Conservation (phyloP, 805 yeast genomes). For the Suhomyces sp. region DNA sequence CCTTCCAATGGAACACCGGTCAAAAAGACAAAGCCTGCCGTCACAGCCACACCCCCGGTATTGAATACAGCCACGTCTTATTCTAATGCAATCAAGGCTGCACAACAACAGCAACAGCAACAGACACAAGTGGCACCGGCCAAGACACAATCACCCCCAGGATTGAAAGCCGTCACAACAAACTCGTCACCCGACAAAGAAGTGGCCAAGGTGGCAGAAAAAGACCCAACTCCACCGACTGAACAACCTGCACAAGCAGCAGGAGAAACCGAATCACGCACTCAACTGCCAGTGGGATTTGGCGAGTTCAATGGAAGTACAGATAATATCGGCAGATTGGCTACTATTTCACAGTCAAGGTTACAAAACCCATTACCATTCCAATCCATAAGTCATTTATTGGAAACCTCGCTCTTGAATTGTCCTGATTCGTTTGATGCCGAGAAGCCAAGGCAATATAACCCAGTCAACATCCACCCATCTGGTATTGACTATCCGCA, state of each 20-base stretch:
- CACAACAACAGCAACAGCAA: slow-evolving; percentile 1
- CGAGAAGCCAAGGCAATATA: slow-evolving; percentile 75
- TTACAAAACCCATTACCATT: slow-evolving; percentile 52
- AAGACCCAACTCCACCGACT: neutral
- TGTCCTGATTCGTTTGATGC: slow-evolving; percentile 95
- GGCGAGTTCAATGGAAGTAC: slow-evolving; percentile 15
- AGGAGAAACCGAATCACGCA: neutral
- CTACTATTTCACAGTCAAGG: slow-evolving; percentile 38
- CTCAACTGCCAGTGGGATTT: slow-evolving; percentile 17
- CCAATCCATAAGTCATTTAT: slow-evolving; percentile 50
- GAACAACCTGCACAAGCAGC: neutral
- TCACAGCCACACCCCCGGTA: slow-evolving; percentile 18
- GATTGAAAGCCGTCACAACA: slow-evolving; percentile 1
- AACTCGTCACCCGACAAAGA: slow-evolving; percentile 8
- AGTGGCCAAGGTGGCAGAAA: neutral
- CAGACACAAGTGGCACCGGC: neutral
- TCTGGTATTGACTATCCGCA: slow-evolving; percentile 89
- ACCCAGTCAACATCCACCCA: slow-evolving; percentile 81
- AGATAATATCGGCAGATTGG: slow-evolving; percentile 22
- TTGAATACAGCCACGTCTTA: slow-evolving; percentile 17
- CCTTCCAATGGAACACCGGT: slow-evolving; percentile 12
- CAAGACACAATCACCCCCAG: slow-evolving; percentile 2
- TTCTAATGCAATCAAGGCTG: slow-evolving; percentile 22
- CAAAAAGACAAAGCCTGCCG: slow-evolving; percentile 13
- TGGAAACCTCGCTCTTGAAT: slow-evolving; percentile 77